Evolutionary conservation across 1,139 yeast genomes (phyloP).

Genomic region (Casaregolazyma suthepensis): DNA sequence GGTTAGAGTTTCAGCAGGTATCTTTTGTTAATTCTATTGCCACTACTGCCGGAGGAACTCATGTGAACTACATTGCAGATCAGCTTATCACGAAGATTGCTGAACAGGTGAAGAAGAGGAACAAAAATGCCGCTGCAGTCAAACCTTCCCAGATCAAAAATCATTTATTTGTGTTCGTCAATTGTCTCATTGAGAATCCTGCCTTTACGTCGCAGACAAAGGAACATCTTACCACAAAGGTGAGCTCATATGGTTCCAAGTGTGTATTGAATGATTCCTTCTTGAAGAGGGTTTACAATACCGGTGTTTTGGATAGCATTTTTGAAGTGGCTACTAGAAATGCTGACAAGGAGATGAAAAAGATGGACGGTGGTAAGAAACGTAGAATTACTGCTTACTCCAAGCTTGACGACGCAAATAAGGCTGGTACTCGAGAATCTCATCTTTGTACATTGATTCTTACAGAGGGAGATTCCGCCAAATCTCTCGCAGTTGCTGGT

Average conservation of each 20-base stretch:
- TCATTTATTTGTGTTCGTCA: constrained; percentile 84
- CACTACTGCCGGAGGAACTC: constrained; percentile 96
- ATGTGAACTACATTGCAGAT: constrained; percentile 80
- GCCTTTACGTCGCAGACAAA: constrained; percentile 97
- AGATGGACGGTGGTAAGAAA: constrained; percentile 92
- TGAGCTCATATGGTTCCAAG: constrained; percentile 82
- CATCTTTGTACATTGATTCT: constrained; percentile 85
- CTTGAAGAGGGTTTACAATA: constrained; percentile 62
- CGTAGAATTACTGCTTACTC: constrained; percentile 83
- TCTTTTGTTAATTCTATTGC: constrained; percentile 98
- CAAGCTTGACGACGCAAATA: constrained; percentile 92
- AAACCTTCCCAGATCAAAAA: constrained; percentile 86
- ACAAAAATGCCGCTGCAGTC: constrained; percentile 58
- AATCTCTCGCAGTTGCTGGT: constrained; percentile 89
- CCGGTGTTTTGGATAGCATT: constrained; percentile 78
- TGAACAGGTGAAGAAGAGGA: constrained; percentile 68
- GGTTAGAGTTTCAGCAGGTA: constrained; percentile 75
- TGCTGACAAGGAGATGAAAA: constrained; percentile 81
- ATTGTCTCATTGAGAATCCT: constrained; percentile 92
- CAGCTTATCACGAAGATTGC: constrained; percentile 73
- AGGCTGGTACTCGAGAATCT: constrained; percentile 93
- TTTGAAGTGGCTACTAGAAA: constrained; percentile 78
- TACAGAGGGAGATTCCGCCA: constrained; percentile 98
- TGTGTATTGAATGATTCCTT: constrained; percentile 70
- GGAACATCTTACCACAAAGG: constrained; percentile 88